Evolutionary conservation across 805 yeast genomes (phyloP), one percentile per base, ranked within the genome.

Genomic region (Yamadazyma sp.): DNA sequence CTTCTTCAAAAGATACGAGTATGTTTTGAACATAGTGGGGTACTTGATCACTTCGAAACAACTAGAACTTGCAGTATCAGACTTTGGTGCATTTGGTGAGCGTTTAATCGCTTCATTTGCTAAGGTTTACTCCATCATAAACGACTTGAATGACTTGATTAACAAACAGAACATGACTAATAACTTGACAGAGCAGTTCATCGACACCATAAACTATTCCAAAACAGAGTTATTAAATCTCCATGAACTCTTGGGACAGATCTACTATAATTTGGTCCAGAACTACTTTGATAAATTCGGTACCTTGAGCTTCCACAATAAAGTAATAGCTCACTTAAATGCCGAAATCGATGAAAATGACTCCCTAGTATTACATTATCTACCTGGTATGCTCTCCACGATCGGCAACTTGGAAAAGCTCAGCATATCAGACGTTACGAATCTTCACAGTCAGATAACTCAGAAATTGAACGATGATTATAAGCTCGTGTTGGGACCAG

Each of bases 201-300:
- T 65, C 23, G 54, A 52, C 42, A 53, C 62, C 14, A 57, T 83
- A 23, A 69, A 67, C 24, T 80, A 75, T 49, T 75, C 84, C 52
- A 76, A 88, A 45, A 77, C 75, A 39, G 78, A 78, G 45, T 64
- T 86, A 19, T 71, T 78, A 36, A 67, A 67, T 34, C 81, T 82
- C 49, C 93, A 89, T 55, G 95, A 87, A 50, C 53, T 71, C 2
- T 59, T 90, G 38, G 82, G 90, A 29, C 84, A 80, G 54, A 66
- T 86, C 1, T 62, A 83, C 5, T 76, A 57, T 48, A 81, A 83
- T 2, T 56, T 77, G 29, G 63, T 73, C 6, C 62, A 65, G 2
- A 64, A 64, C 25, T 64, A 67, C 26, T 42, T 54, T 17, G 48
- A 62, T 2, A 46, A 57, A 25, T 61, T 59, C 30, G 59, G 60